Conservation (phyloP, 768 basidiomycete species). For the Sarcodon aspratus region DNA sequence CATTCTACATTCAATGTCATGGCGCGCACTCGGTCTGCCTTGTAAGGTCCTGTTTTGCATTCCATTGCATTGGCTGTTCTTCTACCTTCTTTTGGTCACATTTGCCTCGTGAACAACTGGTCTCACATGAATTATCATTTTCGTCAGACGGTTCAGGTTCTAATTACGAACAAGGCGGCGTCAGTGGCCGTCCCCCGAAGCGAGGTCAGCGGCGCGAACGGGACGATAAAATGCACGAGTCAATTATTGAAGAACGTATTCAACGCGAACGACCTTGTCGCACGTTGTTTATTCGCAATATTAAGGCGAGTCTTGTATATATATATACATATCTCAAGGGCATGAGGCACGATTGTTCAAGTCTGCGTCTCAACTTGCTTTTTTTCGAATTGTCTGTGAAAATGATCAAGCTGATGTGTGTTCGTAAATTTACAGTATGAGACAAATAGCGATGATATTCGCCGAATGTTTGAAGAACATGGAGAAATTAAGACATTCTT, state of each 20-base stretch:
- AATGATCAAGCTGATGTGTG: constrained; percentile 2
- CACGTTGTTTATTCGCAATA: constrained; percentile 94
- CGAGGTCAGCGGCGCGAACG: constrained; percentile 59
- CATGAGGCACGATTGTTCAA: not conserved
- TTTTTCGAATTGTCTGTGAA: not conserved
- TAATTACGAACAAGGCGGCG: constrained; percentile 38
- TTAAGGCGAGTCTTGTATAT: constrained; percentile 66
- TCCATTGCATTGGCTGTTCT: not conserved
- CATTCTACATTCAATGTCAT: not conserved
- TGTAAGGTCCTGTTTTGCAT: not conserved
- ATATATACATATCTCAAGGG: not conserved
- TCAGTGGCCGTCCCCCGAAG: constrained; percentile 24
- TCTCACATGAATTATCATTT: constrained; percentile 6
- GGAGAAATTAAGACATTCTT: constrained; percentile 98
- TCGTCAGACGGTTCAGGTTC: constrained; percentile 55
- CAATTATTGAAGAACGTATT: constrained; percentile 89
- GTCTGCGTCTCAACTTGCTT: not conserved
- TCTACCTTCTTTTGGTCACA: too few species aligned
- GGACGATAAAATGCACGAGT: constrained; percentile 85
- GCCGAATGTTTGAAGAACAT: constrained; percentile 79
- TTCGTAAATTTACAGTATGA: constrained; percentile 51
- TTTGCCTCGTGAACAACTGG: not conserved
- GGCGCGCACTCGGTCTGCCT: not conserved
- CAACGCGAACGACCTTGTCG: constrained; percentile 91
- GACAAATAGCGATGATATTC: constrained; percentile 78